Conservation (phyloP, 1,284 basidiomycete species). For the Irpex rosettiformis region DNA sequence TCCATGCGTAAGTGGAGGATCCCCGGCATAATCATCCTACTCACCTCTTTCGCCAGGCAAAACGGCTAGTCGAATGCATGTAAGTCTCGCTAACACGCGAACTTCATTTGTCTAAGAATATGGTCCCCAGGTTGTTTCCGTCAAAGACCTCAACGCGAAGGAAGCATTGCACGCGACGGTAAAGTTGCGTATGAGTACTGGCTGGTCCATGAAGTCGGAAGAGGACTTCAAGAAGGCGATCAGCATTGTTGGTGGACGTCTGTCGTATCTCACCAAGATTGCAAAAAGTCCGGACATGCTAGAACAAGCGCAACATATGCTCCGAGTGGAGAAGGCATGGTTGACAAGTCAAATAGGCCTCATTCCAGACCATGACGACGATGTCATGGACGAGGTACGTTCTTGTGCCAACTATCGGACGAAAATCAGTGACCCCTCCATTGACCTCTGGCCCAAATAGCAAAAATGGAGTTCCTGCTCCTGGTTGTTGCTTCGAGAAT, state of each 20-base stretch:
- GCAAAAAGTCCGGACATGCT: conserved; percentile 58
- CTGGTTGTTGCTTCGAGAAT: conserved; percentile 70
- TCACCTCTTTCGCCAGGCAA: conserved; percentile 45
- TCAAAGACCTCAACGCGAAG: conserved; percentile 63
- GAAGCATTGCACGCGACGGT: conserved; percentile 62
- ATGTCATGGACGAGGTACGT: conserved; percentile 78
- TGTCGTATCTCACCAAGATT: conserved; percentile 71
- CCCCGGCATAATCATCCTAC: conserved; percentile 1
- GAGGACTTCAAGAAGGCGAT: conserved; percentile 50
- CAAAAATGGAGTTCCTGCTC: conserved; percentile 84
- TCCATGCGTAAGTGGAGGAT: conserved; percentile 48
- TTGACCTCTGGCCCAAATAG: conserved; percentile 19
- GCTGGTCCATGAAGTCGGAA: conserved; percentile 21
- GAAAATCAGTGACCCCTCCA: neutral
- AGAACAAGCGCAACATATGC: conserved; percentile 58
- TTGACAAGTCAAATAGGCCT: conserved; percentile 69
- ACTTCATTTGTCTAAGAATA: neutral
- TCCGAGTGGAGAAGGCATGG: conserved; percentile 76
- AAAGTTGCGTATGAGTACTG: conserved; percentile 45
- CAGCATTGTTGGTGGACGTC: conserved; percentile 69
- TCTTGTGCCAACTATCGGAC: neutral
- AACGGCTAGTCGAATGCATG: conserved; percentile 71
- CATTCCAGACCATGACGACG: conserved; percentile 77
- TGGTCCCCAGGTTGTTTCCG: conserved; percentile 55
- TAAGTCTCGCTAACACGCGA: conserved; percentile 26